A percentile compares a stretch with the other conserved stretches of the same genome.
phyloP scores from a whole-genome alignment of 805 yeast genomes.

The Pichia exigua region DNA sequence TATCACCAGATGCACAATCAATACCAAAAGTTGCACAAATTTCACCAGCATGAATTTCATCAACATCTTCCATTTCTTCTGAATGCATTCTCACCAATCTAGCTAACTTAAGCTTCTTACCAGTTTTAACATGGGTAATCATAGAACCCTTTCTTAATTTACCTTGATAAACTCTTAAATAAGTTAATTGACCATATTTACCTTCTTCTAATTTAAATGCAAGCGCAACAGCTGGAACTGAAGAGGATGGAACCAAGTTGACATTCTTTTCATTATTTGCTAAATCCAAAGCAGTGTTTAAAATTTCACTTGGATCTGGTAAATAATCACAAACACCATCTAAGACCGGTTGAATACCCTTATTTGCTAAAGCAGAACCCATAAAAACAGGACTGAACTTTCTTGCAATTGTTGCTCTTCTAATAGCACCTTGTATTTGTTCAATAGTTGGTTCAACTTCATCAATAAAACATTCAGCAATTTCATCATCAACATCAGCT shows the following conservation, averaged over 20 bases:
- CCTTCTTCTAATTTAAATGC: slow-evolving; percentile 99
- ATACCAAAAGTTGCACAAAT: slow-evolving; percentile 99
- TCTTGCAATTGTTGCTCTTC: slow-evolving; percentile 92
- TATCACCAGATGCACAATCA: slow-evolving; percentile 98
- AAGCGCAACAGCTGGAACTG: slow-evolving; percentile 83
- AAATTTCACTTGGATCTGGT: slow-evolving; percentile 91
- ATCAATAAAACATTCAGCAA: slow-evolving; percentile 86
- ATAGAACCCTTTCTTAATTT: slow-evolving; percentile 81
- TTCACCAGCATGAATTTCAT: slow-evolving; percentile 95
- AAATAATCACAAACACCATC: slow-evolving; percentile 94
- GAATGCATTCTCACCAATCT: slow-evolving; percentile 98
- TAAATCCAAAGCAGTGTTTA: slow-evolving; percentile 83
- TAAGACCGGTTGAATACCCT: slow-evolving; percentile 89
- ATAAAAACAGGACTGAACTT: slow-evolving; percentile 97
- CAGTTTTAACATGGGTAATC: slow-evolving; percentile 83
- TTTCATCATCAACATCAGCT: slow-evolving; percentile 97
- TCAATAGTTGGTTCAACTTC: slow-evolving; percentile 81
- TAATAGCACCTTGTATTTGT: slow-evolving; percentile 82
- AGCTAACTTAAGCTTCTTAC: slow-evolving; percentile 87
- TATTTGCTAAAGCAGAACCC: slow-evolving; percentile 98
- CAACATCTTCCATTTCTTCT: slow-evolving; percentile 97
- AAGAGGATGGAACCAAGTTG: slow-evolving; percentile 61
- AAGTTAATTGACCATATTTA: slow-evolving; percentile 94
- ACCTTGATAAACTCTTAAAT: slow-evolving; percentile 96
- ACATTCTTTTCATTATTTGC: slow-evolving; percentile 58